phyloP scores from a whole-genome alignment of 2,329 filamentous ascomycete species.

The Macroventuria anomochaeta region DNA sequence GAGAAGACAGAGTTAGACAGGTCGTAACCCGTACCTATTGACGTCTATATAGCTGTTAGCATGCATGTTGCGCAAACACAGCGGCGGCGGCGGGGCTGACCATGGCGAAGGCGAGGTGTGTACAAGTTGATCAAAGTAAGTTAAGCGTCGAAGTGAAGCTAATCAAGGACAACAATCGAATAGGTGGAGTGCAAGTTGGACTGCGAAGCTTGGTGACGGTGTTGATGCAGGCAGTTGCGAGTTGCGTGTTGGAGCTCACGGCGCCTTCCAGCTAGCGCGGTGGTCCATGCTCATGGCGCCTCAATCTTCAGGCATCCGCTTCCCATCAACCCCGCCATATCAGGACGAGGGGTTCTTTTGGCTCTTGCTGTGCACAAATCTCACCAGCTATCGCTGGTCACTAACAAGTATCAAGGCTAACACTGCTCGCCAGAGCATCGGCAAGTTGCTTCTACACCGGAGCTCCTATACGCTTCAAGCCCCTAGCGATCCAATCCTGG shows the following conservation, averaged over 20 bases:
- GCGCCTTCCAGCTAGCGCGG: constrained; percentile 9
- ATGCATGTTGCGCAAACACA: constrained; percentile 13
- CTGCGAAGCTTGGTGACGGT: constrained; percentile 27
- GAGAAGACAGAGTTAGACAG: constrained; percentile 99
- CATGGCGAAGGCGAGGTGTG: constrained; percentile 31
- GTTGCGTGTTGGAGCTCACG: constrained; percentile 39
- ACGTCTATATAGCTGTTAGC: constrained; percentile 70
- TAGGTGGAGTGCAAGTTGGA: constrained; percentile 1
- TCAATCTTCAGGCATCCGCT: constrained; percentile 7
- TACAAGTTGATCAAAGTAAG: too few species aligned
- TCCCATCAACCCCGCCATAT: constrained; percentile 10
- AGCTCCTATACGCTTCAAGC: constrained; percentile 11
- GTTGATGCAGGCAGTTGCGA: constrained; percentile 38
- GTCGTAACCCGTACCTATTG: constrained; percentile 99
- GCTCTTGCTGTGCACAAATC: background rate
- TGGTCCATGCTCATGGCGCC: constrained; percentile 7
- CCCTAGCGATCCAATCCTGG: constrained; percentile 38
- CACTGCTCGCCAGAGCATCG: background rate
- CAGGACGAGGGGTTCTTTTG: constrained; percentile 10
- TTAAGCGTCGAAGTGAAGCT: background rate
- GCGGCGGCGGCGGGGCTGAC: constrained; percentile 27
- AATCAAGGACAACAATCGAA: background rate
- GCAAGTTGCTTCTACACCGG: constrained; percentile 7
- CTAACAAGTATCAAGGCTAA: background rate
- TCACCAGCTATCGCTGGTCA: background rate